Base-by-base conservation (phyloP, 306 rosid genomes). In the Quercus dentata region DNA sequence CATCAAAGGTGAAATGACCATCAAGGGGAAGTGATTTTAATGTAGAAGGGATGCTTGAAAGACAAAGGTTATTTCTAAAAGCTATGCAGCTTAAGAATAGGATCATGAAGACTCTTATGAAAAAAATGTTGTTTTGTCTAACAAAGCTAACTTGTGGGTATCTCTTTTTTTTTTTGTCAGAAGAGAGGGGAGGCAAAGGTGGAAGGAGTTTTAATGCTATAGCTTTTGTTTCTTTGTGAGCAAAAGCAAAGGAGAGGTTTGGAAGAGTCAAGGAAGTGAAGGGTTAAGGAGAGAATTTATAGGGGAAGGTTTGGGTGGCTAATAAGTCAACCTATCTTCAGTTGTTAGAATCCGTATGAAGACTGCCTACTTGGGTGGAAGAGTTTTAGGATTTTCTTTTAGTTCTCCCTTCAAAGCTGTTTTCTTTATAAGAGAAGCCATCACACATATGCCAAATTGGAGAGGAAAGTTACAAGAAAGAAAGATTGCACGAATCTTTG, bases 401-500 rank as follows among this genome's bases (percentile, higher is more conserved):
- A 65, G 86, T 81, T 55, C 77, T 88, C 81, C 86, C 80, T 81
- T 91, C 78, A 75, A 78, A 71, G 86, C 83, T 80, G 76, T 85
- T 81, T 84, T 76, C 85, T 91, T 88, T 83, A 76, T 61, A 73
- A 76, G 83, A 76, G 88, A 79, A 88, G 82, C 80, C 91, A 87
- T 82, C 88, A 85, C 85, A 81, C 51, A 89, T 76, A 76, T 71
- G 86, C 88, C 88, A 91, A 92, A 91, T 87, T 88, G 97, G 89
- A 80, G 74, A 67, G 85, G 87, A 84, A 94, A 89, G 91, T 85
- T 84, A 80, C 87, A 82, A 69, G 87, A 84, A 89, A 86, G 85
- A 76, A 92, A 91, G 97, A 94, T 92, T 86, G 87, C 76, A 75
- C 80, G 87, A 89, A 92, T 91, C 98, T 88, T 91, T 46, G 86